These are phyloP conservation scores for Lactarius sp. DNA, from an alignment of 768 basidiomycete genomes.

Conservation along the genomic window DNA sequence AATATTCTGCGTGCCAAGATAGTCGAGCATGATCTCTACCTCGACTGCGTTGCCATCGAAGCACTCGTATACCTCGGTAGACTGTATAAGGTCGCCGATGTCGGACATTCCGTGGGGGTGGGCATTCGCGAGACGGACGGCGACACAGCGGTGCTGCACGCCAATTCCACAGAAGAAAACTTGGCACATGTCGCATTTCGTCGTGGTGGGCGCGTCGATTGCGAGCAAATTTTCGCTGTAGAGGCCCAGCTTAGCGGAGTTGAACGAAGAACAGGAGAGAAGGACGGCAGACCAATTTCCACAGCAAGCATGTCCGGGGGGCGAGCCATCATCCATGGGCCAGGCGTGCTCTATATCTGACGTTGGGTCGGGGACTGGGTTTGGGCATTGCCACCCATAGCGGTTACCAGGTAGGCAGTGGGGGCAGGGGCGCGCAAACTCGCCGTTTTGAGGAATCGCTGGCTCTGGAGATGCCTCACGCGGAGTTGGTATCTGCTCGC, in stretches of 20 bases:
- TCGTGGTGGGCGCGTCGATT: conserved; percentile 66
- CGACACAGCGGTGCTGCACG: conserved; percentile 67
- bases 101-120: conserved; percentile 66
- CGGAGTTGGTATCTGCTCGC: conserved; percentile 63
- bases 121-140: conserved; percentile 50
- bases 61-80: conserved; percentile 69
- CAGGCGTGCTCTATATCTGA: conserved; percentile 68
- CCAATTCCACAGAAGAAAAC: conserved; percentile 80
- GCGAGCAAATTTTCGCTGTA: conserved; percentile 71
- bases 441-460: conserved; percentile 55
- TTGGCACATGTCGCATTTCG: conserved; percentile 79
- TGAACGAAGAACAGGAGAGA: background rate
- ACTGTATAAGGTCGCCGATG: conserved; percentile 72
- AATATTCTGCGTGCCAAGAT: conserved; percentile 56
- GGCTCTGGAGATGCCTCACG: conserved; percentile 75
- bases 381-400: conserved; percentile 78
- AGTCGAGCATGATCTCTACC: conserved; percentile 81
- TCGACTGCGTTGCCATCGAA: conserved; percentile 76
- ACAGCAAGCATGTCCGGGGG: conserved; percentile 75
- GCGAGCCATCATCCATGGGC: conserved; percentile 70
- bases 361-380: conserved; percentile 69
- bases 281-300: conserved; percentile 64
- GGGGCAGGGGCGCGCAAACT: conserved; percentile 74
- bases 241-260: conserved; percentile 4
- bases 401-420: conserved; percentile 67